phyloP scores from a whole-genome alignment of 495 filamentous ascomycete species.

The Astrocystis sublimbata region DNA sequence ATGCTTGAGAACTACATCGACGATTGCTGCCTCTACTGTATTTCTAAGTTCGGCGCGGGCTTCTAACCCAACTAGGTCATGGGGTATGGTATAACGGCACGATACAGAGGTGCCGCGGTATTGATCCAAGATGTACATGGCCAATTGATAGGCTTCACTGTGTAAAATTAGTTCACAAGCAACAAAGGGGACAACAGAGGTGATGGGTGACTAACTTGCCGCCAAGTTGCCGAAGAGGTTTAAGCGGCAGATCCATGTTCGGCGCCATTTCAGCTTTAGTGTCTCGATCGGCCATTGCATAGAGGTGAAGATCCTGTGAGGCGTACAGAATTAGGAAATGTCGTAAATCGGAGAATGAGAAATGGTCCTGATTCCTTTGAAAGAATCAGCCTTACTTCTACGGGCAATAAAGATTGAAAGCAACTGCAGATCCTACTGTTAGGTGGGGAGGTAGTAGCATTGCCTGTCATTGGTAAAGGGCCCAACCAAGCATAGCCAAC shows the following conservation, averaged over 20 bases:
- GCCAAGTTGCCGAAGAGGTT: neutral
- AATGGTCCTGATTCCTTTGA: neutral
- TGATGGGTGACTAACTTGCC: neutral
- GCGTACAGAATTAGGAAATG: neutral
- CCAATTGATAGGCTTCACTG: slow-evolving; percentile 15
- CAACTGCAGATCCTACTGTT: too few species aligned
- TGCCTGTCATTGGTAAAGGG: too few species aligned
- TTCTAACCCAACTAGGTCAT: slow-evolving; percentile 2
- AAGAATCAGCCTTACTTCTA: neutral
- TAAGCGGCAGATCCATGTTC: neutral
- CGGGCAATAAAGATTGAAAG: too few species aligned
- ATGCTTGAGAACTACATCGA: slow-evolving; percentile 13
- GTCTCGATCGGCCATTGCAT: neutral
- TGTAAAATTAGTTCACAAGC: neutral
- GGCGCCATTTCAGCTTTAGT: neutral
- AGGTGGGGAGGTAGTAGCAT: too few species aligned
- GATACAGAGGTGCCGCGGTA: slow-evolving; percentile 24
- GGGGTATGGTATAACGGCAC: slow-evolving; percentile 24
- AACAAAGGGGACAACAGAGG: neutral
- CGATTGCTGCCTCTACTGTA: slow-evolving; percentile 16
- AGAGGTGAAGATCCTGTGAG: neutral
- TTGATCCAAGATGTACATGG: slow-evolving; percentile 24
- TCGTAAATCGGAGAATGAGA: neutral
- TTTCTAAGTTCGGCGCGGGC: slow-evolving; percentile 2
- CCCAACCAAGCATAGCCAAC: too few species aligned